A percentile compares a stretch with the other conserved stretches of the same genome.
These are phyloP conservation scores for Acer campestre DNA, from an alignment of 345 rosid species.

Conservation along the genomic window DNA sequence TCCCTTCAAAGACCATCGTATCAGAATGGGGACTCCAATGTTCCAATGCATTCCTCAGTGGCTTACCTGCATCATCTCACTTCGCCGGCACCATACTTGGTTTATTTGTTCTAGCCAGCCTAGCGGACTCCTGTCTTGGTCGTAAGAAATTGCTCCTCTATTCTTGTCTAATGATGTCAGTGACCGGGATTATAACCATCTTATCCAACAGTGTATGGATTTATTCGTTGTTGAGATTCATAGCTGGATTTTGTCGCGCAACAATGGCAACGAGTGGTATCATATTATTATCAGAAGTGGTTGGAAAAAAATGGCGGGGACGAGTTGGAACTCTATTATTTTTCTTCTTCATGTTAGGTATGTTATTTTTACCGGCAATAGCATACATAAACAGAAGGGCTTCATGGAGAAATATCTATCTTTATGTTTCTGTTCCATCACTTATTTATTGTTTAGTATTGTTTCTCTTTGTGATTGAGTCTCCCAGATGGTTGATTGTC, in stretches of 20 bases:
- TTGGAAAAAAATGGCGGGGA: constrained; percentile 48
- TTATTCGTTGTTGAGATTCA: constrained; percentile 28
- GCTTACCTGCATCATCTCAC: constrained; percentile 41
- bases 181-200: constrained; percentile 32
- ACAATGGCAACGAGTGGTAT: constrained; percentile 8
- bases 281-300: constrained; percentile 48
- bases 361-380: too few relatives aligned
- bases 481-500: too few relatives aligned
- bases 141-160: constrained; percentile 56
- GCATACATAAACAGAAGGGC: too few relatives aligned
- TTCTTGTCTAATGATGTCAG: constrained; percentile 42
- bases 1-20: constrained; percentile 35
- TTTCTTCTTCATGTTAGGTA: constrained; percentile 9
- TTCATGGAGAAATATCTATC: constrained; percentile 2
- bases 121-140: constrained; percentile 56
- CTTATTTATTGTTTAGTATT: too few relatives aligned
- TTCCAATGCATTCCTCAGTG: constrained; percentile 38
- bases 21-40: constrained; percentile 63
- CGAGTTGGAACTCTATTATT: constrained; percentile 16
- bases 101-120: constrained; percentile 37
- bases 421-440: too few relatives aligned
- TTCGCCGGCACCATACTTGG: too few relatives aligned
- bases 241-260: background rate
- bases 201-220: too few relatives aligned
- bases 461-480: too few relatives aligned